Evolutionary conservation across 768 basidiomycete genomes (phyloP), one percentile per base, ranked within the genome.

Genomic region (Coprinellus aureogranulatus): DNA sequence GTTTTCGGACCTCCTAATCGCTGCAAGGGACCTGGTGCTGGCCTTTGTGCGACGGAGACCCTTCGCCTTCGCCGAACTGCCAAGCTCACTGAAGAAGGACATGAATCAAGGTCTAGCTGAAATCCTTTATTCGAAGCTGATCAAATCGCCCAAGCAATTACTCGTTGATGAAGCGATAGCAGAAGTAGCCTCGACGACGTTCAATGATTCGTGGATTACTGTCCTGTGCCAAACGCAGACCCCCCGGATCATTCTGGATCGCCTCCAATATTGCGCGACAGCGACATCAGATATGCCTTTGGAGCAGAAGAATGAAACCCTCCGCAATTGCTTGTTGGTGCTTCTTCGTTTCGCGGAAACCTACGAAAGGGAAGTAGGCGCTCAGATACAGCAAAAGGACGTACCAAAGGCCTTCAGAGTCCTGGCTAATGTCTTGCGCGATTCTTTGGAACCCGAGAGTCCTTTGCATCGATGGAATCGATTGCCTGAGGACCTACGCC

Each of bases 121-220:
- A 16, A 58, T 58, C 23, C 45, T 52, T n/a, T 48, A 39, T 22
- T 39, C n/a, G 3, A 51, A 52, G 3, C 25, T 58, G 31, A 58
- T 58, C n/a, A 30, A 53, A 22, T 58, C 57, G 1, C 45, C 50
- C 9, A 58, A 58, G 23, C 23, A 40, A 3, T 8, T 22, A 22
- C 22, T 46, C 45, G 57, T 58, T 12, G 57, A 58, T 20, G 57
- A 58, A 28, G 57, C 57, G 4, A 22, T 53, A 2, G 44, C 30
- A 4, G 57, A 58, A 28, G 28, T 58, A 23, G 42, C 50, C 0
- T 28, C 22, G 4, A 31, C 31, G 23, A 12, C 42, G 2, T 42
- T 53, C 40, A 20, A 31, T 20, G 18, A 31, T 11, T 23, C 31
- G 25, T 52, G 57, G 27, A 23, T 46, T n/a, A n/a, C 39, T 6